These are phyloP conservation scores for Ceratobasidium sp. DNA, from an alignment of 1,284 basidiomycete genomes.

Conservation along the genomic window DNA sequence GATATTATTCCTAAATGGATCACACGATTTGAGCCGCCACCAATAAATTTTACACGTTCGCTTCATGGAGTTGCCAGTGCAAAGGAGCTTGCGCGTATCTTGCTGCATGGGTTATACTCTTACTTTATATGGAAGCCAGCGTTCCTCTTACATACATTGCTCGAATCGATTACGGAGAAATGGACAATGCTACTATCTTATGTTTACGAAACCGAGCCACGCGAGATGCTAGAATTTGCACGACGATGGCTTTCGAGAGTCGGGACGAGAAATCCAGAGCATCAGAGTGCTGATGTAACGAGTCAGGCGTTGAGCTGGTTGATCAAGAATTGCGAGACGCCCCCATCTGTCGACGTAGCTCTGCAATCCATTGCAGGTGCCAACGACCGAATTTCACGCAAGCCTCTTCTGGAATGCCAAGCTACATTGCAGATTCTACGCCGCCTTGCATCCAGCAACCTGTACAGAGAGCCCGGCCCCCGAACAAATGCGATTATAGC, in stretches of 20 bases:
- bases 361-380: constrained; percentile 28
- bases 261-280: too few relatives aligned
- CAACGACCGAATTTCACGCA: background rate
- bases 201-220: background rate
- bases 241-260: too few relatives aligned
- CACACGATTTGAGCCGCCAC: too few relatives aligned
- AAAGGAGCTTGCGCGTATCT: too few relatives aligned
- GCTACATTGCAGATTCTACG: background rate
- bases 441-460: background rate
- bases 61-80: too few relatives aligned
- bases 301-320: constrained; percentile 19
- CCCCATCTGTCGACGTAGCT: constrained; percentile 1
- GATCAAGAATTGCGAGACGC: constrained; percentile 9
- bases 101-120: background rate
- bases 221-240: background rate
- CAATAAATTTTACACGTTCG: too few relatives aligned
- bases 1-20: too few relatives aligned
- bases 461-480: background rate
- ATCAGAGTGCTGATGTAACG: background rate
- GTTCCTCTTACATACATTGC: background rate
- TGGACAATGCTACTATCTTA: background rate
- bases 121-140: background rate
- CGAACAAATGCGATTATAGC: background rate
- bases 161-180: background rate
- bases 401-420: background rate